Evolutionary conservation across 1,139 yeast species (phyloP).

Genomic region (Saccharomycopsis crataegensis): DNA sequence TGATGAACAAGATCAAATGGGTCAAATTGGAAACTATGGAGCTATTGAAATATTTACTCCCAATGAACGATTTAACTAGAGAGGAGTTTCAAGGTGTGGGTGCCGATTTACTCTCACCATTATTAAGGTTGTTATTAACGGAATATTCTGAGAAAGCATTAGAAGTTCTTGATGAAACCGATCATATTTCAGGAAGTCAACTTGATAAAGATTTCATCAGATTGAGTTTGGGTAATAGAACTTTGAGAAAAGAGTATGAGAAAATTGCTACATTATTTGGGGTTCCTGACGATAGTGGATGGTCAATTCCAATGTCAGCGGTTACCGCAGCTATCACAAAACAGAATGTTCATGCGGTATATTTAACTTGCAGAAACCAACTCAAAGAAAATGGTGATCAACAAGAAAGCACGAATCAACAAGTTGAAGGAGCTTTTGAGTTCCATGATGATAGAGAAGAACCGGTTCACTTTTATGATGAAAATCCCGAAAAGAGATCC

Average conservation of each 20-base stretch:
- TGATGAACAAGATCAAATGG: constrained; percentile 74
- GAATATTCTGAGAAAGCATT: constrained; percentile 85
- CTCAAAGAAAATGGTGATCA: constrained; percentile 26
- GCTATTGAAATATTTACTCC: constrained; percentile 64
- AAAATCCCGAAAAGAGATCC: constrained; percentile 14
- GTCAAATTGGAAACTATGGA: constrained; percentile 74
- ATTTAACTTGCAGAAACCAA: constrained; percentile 54
- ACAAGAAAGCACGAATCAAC: constrained; percentile 21
- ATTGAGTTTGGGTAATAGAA: constrained; percentile 81
- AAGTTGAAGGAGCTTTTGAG: constrained; percentile 26
- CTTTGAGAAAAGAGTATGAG: constrained; percentile 74
- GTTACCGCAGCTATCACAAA: constrained; percentile 82
- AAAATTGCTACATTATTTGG: constrained; percentile 88
- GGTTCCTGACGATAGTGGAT: constrained; percentile 93
- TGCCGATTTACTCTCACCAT: constrained; percentile 89
- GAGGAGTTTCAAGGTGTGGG: constrained; percentile 87
- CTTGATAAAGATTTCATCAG: constrained; percentile 86
- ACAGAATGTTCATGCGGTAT: constrained; percentile 92
- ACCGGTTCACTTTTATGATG: constrained; percentile 12
- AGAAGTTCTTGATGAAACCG: constrained; percentile 82
- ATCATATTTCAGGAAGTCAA: constrained; percentile 79
- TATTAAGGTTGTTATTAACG: constrained; percentile 72
- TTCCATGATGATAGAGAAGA: constrained; percentile 24
- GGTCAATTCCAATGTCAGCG: constrained; percentile 96
- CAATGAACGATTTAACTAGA: constrained; percentile 65